Base-by-base conservation (phyloP, 805 yeast species). In the Debaryomyces hansenii region DNA sequence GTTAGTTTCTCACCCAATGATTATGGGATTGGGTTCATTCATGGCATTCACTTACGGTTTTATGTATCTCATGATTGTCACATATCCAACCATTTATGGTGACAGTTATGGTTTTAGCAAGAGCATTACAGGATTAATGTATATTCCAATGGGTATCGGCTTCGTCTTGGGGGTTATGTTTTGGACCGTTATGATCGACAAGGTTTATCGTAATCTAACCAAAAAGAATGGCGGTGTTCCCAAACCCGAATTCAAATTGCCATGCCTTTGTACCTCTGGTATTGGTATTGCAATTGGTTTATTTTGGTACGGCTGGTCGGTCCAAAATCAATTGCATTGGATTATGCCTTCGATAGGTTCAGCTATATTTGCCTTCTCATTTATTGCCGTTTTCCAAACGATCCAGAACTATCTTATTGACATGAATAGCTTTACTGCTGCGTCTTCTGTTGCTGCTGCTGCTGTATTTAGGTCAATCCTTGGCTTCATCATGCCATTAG, bases 21-120 rank as follows among this genome's bases (percentile, higher is more conserved):
- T 70, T 11, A 52, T 67, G 32, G 74, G 74, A 0, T 58, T 70
- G 44, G 74, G 75, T 1, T 60, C 72, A 11, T 70, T 67, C 50
- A 66, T 70, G 72, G 74, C 74, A 2, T 66, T 70, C 52, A 62
- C 65, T 9, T 70, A 70, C 47, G 74, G 73, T n/a, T 68, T 70
- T 47, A 60, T 70, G 66, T 70, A 70, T 51, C 52, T 70, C 47
- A 67, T 70, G 73, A 61, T 70, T 38, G 68, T 68, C 8, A 64
- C 74, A 2, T 70, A 68, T 49, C 75, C 74, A 2, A 46, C 56
- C 8, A 64, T 70, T 1, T 70, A 57, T 46, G 46, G 55, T 14
- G 54, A 58, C 1, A 52, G 54, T 5, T 70, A 70, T 47, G 72
- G 72, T 1, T 69, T 65, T 47, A 48, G 53, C n/a, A 62, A 58